A percentile compares a stretch with the other conserved stretches of the same genome.
These are phyloP conservation scores for Lentinula sp. DNA, from an alignment of 768 basidiomycete genomes.

Conservation along the genomic window DNA sequence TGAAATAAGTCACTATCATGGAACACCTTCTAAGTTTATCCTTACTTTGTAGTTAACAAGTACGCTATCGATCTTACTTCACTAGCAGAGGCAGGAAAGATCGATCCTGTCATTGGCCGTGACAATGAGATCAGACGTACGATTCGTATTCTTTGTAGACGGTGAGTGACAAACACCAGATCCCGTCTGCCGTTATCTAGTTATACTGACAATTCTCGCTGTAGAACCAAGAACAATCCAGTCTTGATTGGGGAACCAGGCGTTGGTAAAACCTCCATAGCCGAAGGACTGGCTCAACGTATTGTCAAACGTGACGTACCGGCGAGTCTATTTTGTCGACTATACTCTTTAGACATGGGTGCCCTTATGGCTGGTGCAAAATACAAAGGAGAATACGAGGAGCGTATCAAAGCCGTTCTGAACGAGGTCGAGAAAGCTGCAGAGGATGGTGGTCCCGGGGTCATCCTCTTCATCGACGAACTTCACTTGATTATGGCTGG, in stretches of 20 bases:
- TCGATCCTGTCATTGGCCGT: conserved; percentile 93
- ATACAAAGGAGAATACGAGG: conserved; percentile 95
- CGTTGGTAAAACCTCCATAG: conserved; percentile 90
- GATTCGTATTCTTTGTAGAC: conserved; percentile 77
- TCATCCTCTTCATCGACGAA: conserved; percentile 96
- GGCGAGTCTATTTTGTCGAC: conserved; percentile 59
- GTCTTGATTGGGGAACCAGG: conserved; percentile 93
- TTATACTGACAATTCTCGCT: not conserved
- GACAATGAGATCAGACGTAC: conserved; percentile 88
- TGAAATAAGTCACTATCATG: not conserved
- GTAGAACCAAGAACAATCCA: conserved; percentile 94
- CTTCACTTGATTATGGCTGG: conserved; percentile 93
- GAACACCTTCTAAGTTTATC: not conserved
- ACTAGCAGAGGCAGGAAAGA: conserved; percentile 85
- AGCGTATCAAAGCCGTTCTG: conserved; percentile 88
- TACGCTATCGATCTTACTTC: conserved; percentile 84
- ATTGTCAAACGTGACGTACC: conserved; percentile 94
- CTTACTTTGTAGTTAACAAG: conserved; percentile 46
- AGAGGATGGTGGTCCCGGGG: conserved; percentile 64
- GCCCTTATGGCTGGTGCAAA: conserved; percentile 91
- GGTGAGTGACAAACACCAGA: conserved; percentile 27
- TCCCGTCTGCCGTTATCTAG: not conserved
- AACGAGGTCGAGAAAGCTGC: conserved; percentile 89
- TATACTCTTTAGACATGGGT: conserved; percentile 91
- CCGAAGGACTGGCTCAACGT: conserved; percentile 92